Evolutionary conservation across 345 rosid genomes (phyloP), one percentile per base, ranked within the genome.

Genomic region (Mercurialis annua): DNA sequence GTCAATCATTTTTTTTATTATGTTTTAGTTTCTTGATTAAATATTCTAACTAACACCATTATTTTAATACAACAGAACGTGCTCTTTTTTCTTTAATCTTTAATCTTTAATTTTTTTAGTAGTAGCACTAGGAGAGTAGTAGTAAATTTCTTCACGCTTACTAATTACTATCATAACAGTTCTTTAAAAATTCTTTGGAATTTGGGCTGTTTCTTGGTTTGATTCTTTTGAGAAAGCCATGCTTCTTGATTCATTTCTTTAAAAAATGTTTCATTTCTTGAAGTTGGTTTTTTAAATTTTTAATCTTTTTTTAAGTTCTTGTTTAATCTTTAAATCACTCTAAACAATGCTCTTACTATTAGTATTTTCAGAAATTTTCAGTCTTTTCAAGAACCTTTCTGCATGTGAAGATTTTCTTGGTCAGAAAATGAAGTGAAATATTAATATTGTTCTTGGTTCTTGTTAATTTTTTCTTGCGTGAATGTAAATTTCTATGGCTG

Each of bases 141-240:
- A 20, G 7, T 10, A 12, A 23, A 42, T 10, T 7, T 38, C 64
- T 74, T 69, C 78, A 74, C 73, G 78, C 73, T 62, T 51, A 74
- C 68, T 78, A 59, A 65, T 74, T 71, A 87, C 77, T 78, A 86
- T 88, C 81, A 86, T 84, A 80, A 80, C 18, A 30, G 20, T 62
- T 75, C 58, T 62, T 47, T 62, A 33, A n/a, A n/a, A 62, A 64
- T 60, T 64, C 78, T 76, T 88, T 64, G 97, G 87, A 85, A 71
- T 82, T 79, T 78, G 96, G 75, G 91, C 81, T 77, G 66, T 64
- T 81, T 85, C n/a, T n/a, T n/a, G n/a, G n/a, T n/a, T n/a, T 84
- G 54, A 86, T 77, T 78, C 95, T 90, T 88, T 88, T 82, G 81
- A 88, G 95, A n/a, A n/a, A 85, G 59, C 79, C 89, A 84, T 85